Conservation (phyloP, 768 basidiomycete genomes). For the Neoboletus subvelutipes region DNA sequence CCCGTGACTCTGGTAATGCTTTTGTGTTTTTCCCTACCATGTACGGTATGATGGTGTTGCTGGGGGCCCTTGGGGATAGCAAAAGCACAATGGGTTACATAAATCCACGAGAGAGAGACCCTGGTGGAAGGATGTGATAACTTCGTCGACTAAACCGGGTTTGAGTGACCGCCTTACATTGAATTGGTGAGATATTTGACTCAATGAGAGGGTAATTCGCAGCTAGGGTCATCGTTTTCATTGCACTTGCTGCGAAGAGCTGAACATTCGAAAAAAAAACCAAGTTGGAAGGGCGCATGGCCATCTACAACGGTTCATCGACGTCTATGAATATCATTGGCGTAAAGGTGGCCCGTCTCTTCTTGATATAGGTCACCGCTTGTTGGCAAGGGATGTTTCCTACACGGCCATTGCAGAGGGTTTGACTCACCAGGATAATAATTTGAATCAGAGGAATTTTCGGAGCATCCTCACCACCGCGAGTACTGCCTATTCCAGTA, state of each 20-base stretch:
- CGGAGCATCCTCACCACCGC: no score
- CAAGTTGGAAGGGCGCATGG: no score
- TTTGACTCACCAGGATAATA: background rate
- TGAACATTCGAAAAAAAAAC: background rate
- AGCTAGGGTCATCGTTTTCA: background rate
- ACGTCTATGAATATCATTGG: no score
- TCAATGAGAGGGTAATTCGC: background rate
- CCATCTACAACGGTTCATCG: no score
- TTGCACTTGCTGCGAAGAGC: background rate
- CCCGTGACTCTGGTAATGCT: background rate
- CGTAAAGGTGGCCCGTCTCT: background rate
- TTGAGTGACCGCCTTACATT: background rate
- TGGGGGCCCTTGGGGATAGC: background rate
- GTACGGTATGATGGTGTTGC: background rate
- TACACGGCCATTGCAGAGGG: background rate
- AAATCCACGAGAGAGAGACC: background rate
- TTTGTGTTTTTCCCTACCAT: background rate
- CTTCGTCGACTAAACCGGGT: no score
- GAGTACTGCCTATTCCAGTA: no score
- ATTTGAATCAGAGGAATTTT: no score
- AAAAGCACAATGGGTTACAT: background rate
- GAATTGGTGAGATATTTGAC: no score
- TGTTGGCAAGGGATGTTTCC: background rate
- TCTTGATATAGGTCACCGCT: background rate
- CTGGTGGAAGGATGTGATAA: background rate